A percentile compares a stretch with the other conserved stretches of the same genome.
Evolutionary conservation across 331 rosid species (phyloP).

Genomic region (Prunus yedoensis): DNA sequence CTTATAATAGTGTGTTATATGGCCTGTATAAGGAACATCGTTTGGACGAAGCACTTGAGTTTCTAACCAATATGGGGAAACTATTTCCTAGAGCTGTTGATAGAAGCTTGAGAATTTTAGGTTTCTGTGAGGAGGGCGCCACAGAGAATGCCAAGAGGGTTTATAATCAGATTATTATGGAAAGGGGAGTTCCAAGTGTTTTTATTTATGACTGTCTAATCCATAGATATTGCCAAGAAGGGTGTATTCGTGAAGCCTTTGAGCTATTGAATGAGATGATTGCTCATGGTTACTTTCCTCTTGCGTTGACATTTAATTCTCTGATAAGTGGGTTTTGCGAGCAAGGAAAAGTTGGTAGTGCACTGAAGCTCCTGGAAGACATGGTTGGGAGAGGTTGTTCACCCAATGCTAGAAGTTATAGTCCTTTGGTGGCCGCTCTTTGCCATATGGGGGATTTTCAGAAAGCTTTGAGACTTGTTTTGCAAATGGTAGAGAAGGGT

Average conservation of each 20-base stretch:
- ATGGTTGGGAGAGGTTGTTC: slow-evolving; percentile 56
- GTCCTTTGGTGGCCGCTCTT: slow-evolving; percentile 41
- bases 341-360: slow-evolving; percentile 51
- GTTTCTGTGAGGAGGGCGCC: slow-evolving; percentile 42
- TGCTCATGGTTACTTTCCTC: slow-evolving; percentile 46
- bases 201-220: slow-evolving; percentile 57
- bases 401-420: slow-evolving; percentile 44
- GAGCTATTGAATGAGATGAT: slow-evolving; percentile 72
- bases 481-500: slow-evolving; percentile 52
- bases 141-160: slow-evolving; percentile 55
- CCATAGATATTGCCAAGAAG: slow-evolving; percentile 40
- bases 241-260: slow-evolving; percentile 50
- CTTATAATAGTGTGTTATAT: slow-evolving; percentile 67
- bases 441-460: slow-evolving; percentile 55
- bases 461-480: slow-evolving; percentile 43
- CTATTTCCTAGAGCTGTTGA: slow-evolving; percentile 66
- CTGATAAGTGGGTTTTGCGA: slow-evolving; percentile 49
- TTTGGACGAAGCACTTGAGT: slow-evolving; percentile 49
- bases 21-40: slow-evolving; percentile 59
- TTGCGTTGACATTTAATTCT: slow-evolving; percentile 53
- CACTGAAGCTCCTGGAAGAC: slow-evolving; percentile 59
- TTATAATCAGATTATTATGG: slow-evolving; percentile 47
- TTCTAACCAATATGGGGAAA: slow-evolving; percentile 47
- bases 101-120: slow-evolving; percentile 52
- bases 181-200: slow-evolving; percentile 63